Evolutionary conservation across 176 grass and related monocot species (phyloP).

Genomic region (Avena sativa): DNA sequence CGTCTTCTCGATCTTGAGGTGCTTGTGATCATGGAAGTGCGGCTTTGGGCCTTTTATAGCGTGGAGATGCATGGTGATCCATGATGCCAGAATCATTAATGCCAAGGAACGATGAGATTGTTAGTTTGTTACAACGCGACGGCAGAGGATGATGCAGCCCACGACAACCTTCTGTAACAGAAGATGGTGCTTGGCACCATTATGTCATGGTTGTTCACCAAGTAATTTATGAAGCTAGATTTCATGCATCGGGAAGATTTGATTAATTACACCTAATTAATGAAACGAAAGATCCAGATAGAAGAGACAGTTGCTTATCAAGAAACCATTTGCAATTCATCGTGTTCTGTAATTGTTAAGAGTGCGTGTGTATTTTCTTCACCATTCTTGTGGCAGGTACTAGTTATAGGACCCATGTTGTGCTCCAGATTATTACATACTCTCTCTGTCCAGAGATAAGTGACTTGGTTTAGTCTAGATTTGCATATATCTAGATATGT

Average conservation of each 20-base stretch:
- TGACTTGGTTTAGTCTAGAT: too few relatives aligned
- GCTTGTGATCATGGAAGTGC: conserved; percentile 33
- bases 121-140: background rate
- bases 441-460: too few relatives aligned
- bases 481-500: too few relatives aligned
- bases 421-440: too few relatives aligned
- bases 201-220: background rate
- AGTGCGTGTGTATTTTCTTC: background rate
- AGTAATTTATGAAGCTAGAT: background rate
- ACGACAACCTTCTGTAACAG: background rate
- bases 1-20: background rate
- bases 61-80: background rate
- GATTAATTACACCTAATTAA: background rate
- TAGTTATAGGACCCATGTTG: background rate
- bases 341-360: background rate
- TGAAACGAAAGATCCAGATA: background rate
- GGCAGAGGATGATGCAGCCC: background rate
- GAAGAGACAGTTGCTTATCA: background rate
- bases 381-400: background rate
- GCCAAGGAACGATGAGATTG: conserved; percentile 32
- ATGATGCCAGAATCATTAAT: conserved; percentile 33
- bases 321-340: background rate
- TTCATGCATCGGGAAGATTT: background rate
- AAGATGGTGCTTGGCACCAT: background rate
- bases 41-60: conserved; percentile 51